Base-by-base conservation (phyloP, 148 eudicot species). In the Agrostemma githago region DNA sequence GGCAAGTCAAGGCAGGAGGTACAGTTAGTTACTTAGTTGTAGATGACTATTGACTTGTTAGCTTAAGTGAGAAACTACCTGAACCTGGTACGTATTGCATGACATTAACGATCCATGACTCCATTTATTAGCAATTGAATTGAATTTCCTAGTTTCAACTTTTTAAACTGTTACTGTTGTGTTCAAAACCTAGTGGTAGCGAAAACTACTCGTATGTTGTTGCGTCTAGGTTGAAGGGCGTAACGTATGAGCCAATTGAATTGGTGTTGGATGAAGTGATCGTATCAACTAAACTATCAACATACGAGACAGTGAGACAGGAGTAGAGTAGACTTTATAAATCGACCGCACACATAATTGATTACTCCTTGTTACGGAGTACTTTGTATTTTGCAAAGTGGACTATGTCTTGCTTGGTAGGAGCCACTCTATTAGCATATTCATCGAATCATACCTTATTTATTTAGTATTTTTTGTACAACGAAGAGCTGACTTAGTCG, bases 1-100 rank as follows among this genome's bases (percentile, higher is more conserved):
- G 43, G 73, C 11, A 14, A 70, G 73, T 70, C 62, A 70, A 70
- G 44, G 41, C 42, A 53, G 6, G n/a, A 51, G 59, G 40, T 37
- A 39, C 43, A 4, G 8, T 26, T 26, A 26, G 34, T 26, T 26
- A 26, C 34, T 26, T 26, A 26, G 34, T 51, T 70, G 19, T 70
- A 20, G 72, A 26, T 37, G n/a, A 54, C 19, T 15, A 39, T 53
- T 54, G 72, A 69, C 72, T 51, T 69, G 40, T 11, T 69, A 12
- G 17, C 59, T 69, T 46, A 39, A 48, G 8, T 65, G 10, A 15
- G 43, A 64, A 64, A 38, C 19, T 37, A 5, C 68, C n/a, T 64
- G 68, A 16, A 5, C 68, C n/a, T 64, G 68, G 41, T 64, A 26
- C 34, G 34, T 26, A 34, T 63, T 64, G 44, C 7, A 21, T 62